A percentile compares a stretch with the other conserved stretches of the same genome.
phyloP scores from a whole-genome alignment of 139 green algal species.

The Closterium sp. region DNA sequence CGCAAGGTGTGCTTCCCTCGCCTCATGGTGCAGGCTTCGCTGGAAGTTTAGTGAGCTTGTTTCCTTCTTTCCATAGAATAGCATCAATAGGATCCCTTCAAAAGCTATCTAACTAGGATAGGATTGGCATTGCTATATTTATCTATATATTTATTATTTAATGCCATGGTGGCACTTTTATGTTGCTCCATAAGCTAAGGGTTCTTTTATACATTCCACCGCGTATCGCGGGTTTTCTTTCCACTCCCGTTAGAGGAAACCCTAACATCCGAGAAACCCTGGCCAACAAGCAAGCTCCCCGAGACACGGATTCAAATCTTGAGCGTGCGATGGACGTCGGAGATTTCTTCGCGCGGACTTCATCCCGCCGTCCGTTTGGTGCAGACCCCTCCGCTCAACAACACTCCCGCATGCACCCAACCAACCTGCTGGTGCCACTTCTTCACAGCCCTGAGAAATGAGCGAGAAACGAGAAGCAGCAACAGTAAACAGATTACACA shows the following conservation, averaged over 20 bases:
- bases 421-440: background rate
- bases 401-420: background rate
- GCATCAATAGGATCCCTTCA: background rate
- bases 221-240: background rate
- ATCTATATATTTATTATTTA: background rate
- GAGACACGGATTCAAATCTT: background rate
- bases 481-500: background rate
- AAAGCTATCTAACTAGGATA: background rate
- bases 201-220: no score
- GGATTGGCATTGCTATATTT: no score
- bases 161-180: no score
- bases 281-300: background rate
- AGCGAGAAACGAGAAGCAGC: background rate
- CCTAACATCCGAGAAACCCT: no score
- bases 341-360: background rate
- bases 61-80: background rate
- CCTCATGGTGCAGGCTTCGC: background rate
- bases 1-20: background rate
- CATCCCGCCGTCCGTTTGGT: background rate
- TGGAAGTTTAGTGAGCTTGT: background rate
- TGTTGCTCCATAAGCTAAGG: no score
- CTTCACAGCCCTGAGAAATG: background rate
- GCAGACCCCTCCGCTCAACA: background rate
- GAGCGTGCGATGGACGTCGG: background rate
- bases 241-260: background rate